These are phyloP conservation scores for Microthlaspi erraticum DNA, from an alignment of 345 rosid species.

Conservation along the genomic window DNA sequence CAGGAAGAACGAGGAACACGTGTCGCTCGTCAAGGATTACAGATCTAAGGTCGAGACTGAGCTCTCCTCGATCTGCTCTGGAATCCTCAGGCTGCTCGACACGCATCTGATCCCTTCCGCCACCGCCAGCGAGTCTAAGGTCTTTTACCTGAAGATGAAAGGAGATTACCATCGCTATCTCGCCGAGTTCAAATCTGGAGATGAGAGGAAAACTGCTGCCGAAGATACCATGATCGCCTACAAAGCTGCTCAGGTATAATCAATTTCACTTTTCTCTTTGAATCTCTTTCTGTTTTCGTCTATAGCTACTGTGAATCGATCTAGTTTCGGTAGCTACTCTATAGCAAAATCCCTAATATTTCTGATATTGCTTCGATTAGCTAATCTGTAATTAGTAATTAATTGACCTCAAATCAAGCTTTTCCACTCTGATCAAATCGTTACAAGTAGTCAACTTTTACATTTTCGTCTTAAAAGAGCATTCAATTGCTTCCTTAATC, in stretches of 20 bases:
- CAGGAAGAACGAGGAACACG: constrained; percentile 69
- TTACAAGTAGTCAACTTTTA: neutral
- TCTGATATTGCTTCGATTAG: neutral
- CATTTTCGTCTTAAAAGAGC: neutral
- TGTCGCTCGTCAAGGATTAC: constrained; percentile 67
- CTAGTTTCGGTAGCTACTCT: neutral
- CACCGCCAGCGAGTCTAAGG: constrained; percentile 60
- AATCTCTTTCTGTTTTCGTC: neutral
- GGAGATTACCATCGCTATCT: constrained; percentile 63
- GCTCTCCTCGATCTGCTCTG: constrained; percentile 54
- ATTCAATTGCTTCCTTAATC: constrained; percentile 2
- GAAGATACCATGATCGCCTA: constrained; percentile 56
- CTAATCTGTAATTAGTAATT: neutral
- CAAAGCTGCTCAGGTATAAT: constrained; percentile 66
- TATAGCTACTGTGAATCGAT: neutral
- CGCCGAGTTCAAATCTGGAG: constrained; percentile 56
- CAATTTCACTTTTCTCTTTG: neutral
- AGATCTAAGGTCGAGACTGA: constrained; percentile 65
- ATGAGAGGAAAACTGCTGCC: constrained; percentile 69
- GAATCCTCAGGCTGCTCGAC: constrained; percentile 53
- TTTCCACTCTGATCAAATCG: neutral
- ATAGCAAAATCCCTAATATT: neutral
- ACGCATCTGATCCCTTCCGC: constrained; percentile 60
- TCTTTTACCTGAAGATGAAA: constrained; percentile 70
- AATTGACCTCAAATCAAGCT: constrained; percentile 1